These are phyloP conservation scores for Gracilaria domingensis DNA, from an alignment of 23 red algal species.

Conservation along the genomic window DNA sequence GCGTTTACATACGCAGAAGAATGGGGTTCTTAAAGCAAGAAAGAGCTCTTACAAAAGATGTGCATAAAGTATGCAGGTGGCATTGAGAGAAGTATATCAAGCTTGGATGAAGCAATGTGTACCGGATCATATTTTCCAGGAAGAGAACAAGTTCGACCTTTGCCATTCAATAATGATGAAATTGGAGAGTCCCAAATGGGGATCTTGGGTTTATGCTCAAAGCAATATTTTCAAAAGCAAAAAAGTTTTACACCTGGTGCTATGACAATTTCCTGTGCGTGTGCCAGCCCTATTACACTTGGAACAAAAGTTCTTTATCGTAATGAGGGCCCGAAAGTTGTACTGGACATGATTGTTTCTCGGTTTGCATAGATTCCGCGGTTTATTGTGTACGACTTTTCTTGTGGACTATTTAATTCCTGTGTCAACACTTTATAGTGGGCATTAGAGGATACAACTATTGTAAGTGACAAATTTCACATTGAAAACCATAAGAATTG, in stretches of 20 bases:
- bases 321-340: slow-evolving; percentile 5
- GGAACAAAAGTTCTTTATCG: slow-evolving; percentile 1
- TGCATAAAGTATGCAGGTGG: neutral
- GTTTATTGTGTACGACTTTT: neutral
- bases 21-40: neutral
- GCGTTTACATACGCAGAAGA: neutral
- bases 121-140: neutral
- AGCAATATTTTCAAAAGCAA: neutral
- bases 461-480: slow-evolving; percentile 1
- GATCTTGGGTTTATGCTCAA: neutral
- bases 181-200: neutral
- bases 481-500: neutral
- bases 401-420: slow-evolving; percentile 6
- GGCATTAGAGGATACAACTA: too few species aligned
- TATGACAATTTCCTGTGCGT: neutral
- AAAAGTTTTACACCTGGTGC: too few species aligned
- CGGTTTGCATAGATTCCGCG: neutral
- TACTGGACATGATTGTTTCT: neutral
- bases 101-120: neutral
- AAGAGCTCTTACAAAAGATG: neutral
- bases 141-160: neutral
- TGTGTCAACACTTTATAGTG: too few species aligned
- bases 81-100: neutral
- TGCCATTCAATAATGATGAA: neutral
- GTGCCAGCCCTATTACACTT: neutral